Percentiles rank a stretch among this genome's conserved stretches.
phyloP scores from a whole-genome alignment of 1,139 yeast genomes.

The Pichia sp. region DNA sequence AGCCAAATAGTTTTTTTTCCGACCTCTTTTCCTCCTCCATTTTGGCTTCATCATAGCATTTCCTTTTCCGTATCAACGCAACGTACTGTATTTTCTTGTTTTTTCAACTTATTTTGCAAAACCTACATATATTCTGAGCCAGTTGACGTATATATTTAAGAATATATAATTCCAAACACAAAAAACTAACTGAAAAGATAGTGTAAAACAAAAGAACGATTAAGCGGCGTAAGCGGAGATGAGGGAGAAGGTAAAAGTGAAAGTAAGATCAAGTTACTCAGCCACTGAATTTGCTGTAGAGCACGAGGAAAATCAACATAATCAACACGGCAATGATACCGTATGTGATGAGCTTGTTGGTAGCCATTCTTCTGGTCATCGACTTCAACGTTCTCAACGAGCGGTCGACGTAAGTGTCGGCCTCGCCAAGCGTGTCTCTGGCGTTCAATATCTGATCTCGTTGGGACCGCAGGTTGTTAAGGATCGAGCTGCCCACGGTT shows the following conservation, averaged over 20 bases:
- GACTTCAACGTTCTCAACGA: conserved; percentile 80
- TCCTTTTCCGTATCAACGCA: not conserved
- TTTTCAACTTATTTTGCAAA: not conserved
- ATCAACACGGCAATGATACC: conserved; percentile 92
- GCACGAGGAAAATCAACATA: conserved; percentile 74
- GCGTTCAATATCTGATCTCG: conserved; percentile 87
- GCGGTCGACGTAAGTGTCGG: conserved; percentile 89
- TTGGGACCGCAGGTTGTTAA: conserved; percentile 86
- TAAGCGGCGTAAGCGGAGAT: not conserved
- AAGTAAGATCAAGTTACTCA: not conserved
- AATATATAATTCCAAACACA: not conserved
- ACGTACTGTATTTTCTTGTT: not conserved
- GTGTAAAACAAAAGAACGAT: not conserved
- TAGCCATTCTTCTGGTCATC: conserved; percentile 94
- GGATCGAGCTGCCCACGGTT: conserved; percentile 82
- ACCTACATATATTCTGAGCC: not conserved
- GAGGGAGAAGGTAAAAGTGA: not conserved
- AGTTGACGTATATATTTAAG: not conserved
- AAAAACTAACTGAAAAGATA: not conserved
- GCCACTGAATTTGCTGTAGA: conserved; percentile 79
- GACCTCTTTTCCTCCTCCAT: not conserved
- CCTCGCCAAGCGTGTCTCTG: conserved; percentile 74
- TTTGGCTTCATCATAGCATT: not conserved
- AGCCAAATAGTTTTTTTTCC: conserved; percentile 29
- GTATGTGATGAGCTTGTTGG: conserved; percentile 87